A percentile compares a stretch with the other conserved stretches of the same genome.
Evolutionary conservation across 441 rosid genomes (phyloP).

Genomic region (Mallotus repandus): DNA sequence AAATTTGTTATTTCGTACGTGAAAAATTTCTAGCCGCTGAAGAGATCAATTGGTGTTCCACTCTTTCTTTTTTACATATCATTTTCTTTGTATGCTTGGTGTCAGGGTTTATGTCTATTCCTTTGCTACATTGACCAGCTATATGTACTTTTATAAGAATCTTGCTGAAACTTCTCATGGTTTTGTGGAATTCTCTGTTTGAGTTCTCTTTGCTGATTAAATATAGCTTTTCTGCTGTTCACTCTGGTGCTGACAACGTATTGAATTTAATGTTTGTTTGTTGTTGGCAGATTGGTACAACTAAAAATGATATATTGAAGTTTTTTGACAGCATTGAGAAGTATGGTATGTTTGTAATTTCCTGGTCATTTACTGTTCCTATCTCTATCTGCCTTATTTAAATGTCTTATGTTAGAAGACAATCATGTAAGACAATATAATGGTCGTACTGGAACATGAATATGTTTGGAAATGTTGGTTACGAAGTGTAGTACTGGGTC

Average conservation of each 20-base stretch:
- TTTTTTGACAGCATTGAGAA: constrained; percentile 76
- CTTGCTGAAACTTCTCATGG: neutral
- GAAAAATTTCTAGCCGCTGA: neutral
- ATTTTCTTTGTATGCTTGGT: no score
- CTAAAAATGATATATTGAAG: constrained; percentile 70
- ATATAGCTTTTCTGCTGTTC: neutral
- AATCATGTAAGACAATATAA: neutral
- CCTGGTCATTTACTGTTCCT: neutral
- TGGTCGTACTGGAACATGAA: neutral
- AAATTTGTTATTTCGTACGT: neutral
- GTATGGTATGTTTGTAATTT: constrained; percentile 55
- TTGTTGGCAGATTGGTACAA: constrained; percentile 57
- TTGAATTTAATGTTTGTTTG: constrained; percentile 15
- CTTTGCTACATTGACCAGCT: neutral
- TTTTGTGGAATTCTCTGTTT: neutral
- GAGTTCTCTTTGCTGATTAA: neutral
- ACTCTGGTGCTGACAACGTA: neutral
- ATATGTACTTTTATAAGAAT: neutral
- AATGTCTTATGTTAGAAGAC: neutral
- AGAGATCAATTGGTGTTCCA: neutral
- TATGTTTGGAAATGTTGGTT: neutral
- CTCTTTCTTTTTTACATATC: neutral
- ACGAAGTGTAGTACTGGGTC: neutral
- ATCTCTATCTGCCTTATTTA: neutral
- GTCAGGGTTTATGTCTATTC: neutral